phyloP scores from a whole-genome alignment of 371 early-diverging fungal genomes.

The Zancudomyces culisetae region DNA sequence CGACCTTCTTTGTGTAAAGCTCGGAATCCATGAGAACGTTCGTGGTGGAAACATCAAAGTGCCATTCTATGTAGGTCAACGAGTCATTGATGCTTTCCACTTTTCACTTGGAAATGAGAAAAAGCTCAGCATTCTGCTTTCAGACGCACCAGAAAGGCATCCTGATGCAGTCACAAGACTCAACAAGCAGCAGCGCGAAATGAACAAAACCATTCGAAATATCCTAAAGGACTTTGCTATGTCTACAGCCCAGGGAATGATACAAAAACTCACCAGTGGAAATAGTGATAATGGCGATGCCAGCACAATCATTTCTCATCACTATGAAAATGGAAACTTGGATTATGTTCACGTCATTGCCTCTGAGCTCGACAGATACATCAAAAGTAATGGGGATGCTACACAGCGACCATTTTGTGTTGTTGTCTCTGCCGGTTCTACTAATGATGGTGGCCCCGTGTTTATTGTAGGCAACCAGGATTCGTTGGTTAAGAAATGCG shows the following conservation, averaged over 20 bases:
- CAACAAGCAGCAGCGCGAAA: constrained; percentile 23
- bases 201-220: constrained; percentile 25
- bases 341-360: constrained; percentile 28
- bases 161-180: constrained; percentile 31
- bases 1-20: constrained; percentile 40
- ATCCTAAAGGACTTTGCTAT: constrained; percentile 29
- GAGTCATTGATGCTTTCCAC: constrained; percentile 32
- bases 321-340: constrained; percentile 41
- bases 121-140: constrained; percentile 30
- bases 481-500: constrained; percentile 27
- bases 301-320: constrained; percentile 16
- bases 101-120: constrained; percentile 26
- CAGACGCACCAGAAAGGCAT: constrained; percentile 36
- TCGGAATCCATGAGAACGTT: constrained; percentile 41
- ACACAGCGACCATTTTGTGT: constrained; percentile 6
- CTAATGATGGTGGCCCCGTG: constrained; percentile 31
- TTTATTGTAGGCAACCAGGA: constrained; percentile 28
- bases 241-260: constrained; percentile 6
- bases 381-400: constrained; percentile 3
- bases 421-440: constrained; percentile 30
- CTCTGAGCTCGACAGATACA: constrained; percentile 16
- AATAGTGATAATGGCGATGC: too few species aligned
- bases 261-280: constrained; percentile 13
- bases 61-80: constrained; percentile 43
- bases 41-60: constrained; percentile 46